These are phyloP conservation scores for Paracoccidioides brasiliensis DNA, from an alignment of 2,329 filamentous ascomycete species.

Conservation along the genomic window DNA sequence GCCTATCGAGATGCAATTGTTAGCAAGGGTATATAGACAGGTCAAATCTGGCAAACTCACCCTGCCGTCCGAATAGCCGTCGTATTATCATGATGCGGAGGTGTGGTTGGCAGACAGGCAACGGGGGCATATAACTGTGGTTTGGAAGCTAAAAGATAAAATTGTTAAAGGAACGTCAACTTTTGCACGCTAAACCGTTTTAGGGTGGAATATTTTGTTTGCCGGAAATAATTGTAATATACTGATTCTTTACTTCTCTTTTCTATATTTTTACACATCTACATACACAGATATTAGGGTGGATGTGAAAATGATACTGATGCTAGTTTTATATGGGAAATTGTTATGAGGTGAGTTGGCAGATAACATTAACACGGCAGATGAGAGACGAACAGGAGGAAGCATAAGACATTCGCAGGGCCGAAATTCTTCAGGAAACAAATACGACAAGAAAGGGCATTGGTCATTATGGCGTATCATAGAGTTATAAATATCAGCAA, in stretches of 20 bases:
- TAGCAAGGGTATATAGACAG: neutral
- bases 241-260: neutral
- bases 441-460: neutral
- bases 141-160: neutral
- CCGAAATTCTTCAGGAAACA: neutral
- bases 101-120: conserved; percentile 3
- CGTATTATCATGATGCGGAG: conserved; percentile 29
- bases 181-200: neutral
- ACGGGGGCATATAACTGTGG: conserved; percentile 2
- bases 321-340: neutral
- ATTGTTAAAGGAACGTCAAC: neutral
- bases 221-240: neutral
- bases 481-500: neutral
- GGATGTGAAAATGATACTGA: neutral
- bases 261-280: neutral
- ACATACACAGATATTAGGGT: neutral
- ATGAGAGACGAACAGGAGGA: neutral
- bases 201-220: neutral
- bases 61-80: conserved; percentile 27
- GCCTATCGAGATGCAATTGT: neutral
- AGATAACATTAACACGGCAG: neutral
- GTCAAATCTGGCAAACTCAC: conserved; percentile 16
- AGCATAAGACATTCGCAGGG: neutral
- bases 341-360: neutral
- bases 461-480: neutral